These are phyloP conservation scores for Asterophora parasitica DNA, from an alignment of 768 basidiomycete species.

Conservation along the genomic window DNA sequence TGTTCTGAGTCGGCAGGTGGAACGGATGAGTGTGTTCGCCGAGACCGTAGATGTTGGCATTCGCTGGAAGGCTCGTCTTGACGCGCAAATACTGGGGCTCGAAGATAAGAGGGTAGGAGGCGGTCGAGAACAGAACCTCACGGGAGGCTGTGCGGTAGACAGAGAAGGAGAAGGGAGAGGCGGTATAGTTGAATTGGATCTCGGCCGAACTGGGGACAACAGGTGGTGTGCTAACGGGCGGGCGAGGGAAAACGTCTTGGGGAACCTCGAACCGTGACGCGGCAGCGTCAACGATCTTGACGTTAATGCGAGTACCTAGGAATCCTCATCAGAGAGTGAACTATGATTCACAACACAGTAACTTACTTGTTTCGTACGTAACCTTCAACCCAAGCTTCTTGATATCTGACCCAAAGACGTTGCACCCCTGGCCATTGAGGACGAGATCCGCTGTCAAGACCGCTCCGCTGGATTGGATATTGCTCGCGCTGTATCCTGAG, in stretches of 20 bases:
- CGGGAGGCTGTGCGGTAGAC: conserved; percentile 42
- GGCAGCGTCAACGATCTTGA: conserved; percentile 55
- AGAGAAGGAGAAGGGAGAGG: conserved; percentile 58
- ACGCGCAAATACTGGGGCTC: conserved; percentile 75
- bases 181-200: conserved; percentile 58
- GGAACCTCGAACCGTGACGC: conserved; percentile 59
- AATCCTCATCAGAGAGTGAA: not conserved
- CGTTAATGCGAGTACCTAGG: conserved; percentile 52
- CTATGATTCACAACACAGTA: not conserved
- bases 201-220: conserved; percentile 28
- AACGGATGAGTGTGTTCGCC: conserved; percentile 71
- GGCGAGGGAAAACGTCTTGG: conserved; percentile 54
- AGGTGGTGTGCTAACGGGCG: conserved; percentile 24
- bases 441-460: conserved; percentile 47
- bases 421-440: conserved; percentile 50
- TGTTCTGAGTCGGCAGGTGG: conserved; percentile 46
- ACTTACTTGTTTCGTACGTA: conserved; percentile 54
- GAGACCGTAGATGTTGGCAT: conserved; percentile 73
- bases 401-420: conserved; percentile 56
- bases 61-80: conserved; percentile 52
- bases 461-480: conserved; percentile 34
- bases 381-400: conserved; percentile 43
- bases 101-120: conserved; percentile 60
- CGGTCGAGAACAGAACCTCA: conserved; percentile 61
- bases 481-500: conserved; percentile 51